These are phyloP conservation scores for Acidomyces sp. DNA, from an alignment of 495 filamentous ascomycete species.

Conservation along the genomic window DNA sequence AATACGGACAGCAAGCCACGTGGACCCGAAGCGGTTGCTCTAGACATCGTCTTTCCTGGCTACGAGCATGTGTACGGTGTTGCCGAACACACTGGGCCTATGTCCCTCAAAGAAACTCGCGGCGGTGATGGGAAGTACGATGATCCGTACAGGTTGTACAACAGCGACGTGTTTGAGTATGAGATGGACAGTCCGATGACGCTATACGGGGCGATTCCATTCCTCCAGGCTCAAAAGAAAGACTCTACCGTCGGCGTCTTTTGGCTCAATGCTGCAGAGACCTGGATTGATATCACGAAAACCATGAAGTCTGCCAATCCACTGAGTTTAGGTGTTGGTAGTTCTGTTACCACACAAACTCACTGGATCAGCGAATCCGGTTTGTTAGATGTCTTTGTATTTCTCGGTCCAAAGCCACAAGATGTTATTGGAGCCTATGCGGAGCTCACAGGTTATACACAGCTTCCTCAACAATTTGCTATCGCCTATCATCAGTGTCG, in stretches of 20 bases:
- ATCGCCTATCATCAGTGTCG: conserved; percentile 93
- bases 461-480: conserved; percentile 81
- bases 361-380: conserved; percentile 96
- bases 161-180: conserved; percentile 95
- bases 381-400: conserved; percentile 80
- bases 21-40: conserved; percentile 74
- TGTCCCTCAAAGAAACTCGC: conserved; percentile 79
- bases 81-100: conserved; percentile 77
- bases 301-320: conserved; percentile 61
- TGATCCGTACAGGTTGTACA: conserved; percentile 93
- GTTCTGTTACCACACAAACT: conserved; percentile 66
- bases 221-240: conserved; percentile 93
- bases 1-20: conserved; percentile 87
- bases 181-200: conserved; percentile 96
- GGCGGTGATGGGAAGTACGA: conserved; percentile 73
- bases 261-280: conserved; percentile 96
- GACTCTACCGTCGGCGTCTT: conserved; percentile 93
- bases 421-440: conserved; percentile 70
- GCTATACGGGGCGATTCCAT: conserved; percentile 87
- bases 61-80: conserved; percentile 92
- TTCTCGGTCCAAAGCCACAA: conserved; percentile 73
- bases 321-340: conserved; percentile 53
- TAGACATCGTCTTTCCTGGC: conserved; percentile 84
- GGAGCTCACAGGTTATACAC: conserved; percentile 86
- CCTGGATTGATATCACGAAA: conserved; percentile 91